These are phyloP conservation scores for Parietaria judaica DNA, from an alignment of 306 rosid genomes.

Conservation along the genomic window DNA sequence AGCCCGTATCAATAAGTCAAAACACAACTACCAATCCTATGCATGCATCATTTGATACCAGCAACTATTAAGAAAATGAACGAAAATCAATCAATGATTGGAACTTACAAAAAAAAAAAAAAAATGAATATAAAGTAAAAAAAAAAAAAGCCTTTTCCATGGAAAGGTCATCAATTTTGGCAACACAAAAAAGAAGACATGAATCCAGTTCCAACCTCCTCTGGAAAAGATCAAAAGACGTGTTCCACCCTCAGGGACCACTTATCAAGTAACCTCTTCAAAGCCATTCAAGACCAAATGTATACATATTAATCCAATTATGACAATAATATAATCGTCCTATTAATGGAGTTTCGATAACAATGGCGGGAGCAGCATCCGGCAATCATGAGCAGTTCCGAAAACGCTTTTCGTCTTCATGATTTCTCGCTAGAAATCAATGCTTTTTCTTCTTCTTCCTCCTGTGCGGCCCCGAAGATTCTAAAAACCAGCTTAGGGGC, in stretches of 20 bases:
- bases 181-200: no score
- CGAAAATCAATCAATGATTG: no score
- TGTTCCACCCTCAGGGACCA: constrained; percentile 17
- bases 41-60: no score
- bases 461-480: constrained; percentile 47
- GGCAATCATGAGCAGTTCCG: neutral
- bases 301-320: constrained; percentile 22
- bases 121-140: no score
- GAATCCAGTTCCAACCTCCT: constrained; percentile 16
- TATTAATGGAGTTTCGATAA: no score
- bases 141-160: no score
- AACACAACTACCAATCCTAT: no score
- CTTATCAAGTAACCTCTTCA: constrained; percentile 25
- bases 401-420: constrained; percentile 3
- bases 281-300: constrained; percentile 19
- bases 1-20: no score
- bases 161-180: no score
- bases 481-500: constrained; percentile 48
- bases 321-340: neutral
- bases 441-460: constrained; percentile 15
- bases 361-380: constrained; percentile 8
- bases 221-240: neutral
- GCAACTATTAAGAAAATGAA: no score
- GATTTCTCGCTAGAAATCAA: constrained; percentile 7
- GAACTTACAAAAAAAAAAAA: no score